Evolutionary conservation across 192 early-diverging fungal species (phyloP), one percentile per base, ranked within the genome.

Genomic region (Gigaspora rosea): DNA sequence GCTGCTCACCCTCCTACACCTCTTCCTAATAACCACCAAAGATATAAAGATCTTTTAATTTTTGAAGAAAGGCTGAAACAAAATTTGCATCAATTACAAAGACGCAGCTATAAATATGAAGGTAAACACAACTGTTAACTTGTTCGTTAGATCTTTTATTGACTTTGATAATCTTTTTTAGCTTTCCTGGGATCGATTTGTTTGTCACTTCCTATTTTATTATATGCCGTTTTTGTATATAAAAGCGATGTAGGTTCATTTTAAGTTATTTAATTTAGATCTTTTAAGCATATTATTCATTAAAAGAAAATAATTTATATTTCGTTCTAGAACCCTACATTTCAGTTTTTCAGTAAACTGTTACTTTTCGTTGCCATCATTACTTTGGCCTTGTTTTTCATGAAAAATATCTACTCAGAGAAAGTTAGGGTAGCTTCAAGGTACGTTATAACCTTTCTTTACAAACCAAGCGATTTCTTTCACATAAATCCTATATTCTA

Each of bases 11-110:
- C 75, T 15, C 12, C 77, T 6, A 50, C 73, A 51, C 64, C 78
- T 7, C 51, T 70, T 7, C 33, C 61, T 18, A 69, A 54, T 56
- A 58, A 72, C 20, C 74, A 81, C 58, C 78, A 84, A 52, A 78
- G 65, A 59, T 94, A 89, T 79, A 86, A 91, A 71, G 93, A 94
- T 84, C 87, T 92, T 64, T 86, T 93, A 49, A 91, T 93, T 56
- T 94, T 94, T 80, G 93, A 94, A 71, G 93, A 94, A 79, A 83
- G 93, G 52, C 83, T 94, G 35, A 90, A 91, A 73, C 87, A 91
- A 77, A 94, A 92, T 82, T 86, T 92, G 81, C 82, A 86, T 10
- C 83, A 90, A 41, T 79, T 93, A 54, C 83, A 86, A 73, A 87
- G 87, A 71, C 86, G 91, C 52, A 90, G 91, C 74, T 90, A 88